Conservation (phyloP, 768 basidiomycete species). For the Mycena haematopus region DNA sequence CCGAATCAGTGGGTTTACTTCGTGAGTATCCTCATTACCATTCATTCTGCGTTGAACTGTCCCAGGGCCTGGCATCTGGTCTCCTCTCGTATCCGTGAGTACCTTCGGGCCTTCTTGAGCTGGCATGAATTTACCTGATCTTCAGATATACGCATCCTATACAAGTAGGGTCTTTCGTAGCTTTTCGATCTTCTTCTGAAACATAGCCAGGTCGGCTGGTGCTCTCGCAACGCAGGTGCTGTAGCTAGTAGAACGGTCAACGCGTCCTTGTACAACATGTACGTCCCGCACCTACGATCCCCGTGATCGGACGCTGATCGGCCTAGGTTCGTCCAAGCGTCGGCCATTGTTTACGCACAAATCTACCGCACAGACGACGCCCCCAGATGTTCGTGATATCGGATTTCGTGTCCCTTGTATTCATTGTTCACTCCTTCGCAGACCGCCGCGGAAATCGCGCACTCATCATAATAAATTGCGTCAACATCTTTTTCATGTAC, state of each 20-base stretch:
- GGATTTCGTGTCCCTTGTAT: neutral
- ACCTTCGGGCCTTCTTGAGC: neutral
- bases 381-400: slow-evolving; percentile 51
- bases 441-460: slow-evolving; percentile 64
- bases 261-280: slow-evolving; percentile 66
- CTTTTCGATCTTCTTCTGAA: neutral
- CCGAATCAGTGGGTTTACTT: slow-evolving; percentile 62
- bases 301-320: neutral
- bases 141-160: slow-evolving; percentile 55
- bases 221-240: slow-evolving; percentile 63
- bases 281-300: slow-evolving; percentile 4
- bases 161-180: slow-evolving; percentile 38
- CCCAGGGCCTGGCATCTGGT: slow-evolving; percentile 49
- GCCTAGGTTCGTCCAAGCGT: slow-evolving; percentile 50
- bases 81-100: slow-evolving; percentile 53
- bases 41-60: neutral
- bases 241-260: slow-evolving; percentile 67
- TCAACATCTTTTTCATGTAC: slow-evolving; percentile 61
- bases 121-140: slow-evolving; percentile 16
- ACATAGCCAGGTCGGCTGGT: slow-evolving; percentile 53
- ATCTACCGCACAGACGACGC: slow-evolving; percentile 66
- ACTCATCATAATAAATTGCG: slow-evolving; percentile 57
- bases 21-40: slow-evolving; percentile 37
- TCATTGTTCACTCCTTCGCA: slow-evolving; percentile 30
- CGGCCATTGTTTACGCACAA: slow-evolving; percentile 52